Evolutionary conservation across 805 yeast genomes (phyloP), one percentile per base, ranked within the genome.

Genomic region (Torulaspora maleeae): DNA sequence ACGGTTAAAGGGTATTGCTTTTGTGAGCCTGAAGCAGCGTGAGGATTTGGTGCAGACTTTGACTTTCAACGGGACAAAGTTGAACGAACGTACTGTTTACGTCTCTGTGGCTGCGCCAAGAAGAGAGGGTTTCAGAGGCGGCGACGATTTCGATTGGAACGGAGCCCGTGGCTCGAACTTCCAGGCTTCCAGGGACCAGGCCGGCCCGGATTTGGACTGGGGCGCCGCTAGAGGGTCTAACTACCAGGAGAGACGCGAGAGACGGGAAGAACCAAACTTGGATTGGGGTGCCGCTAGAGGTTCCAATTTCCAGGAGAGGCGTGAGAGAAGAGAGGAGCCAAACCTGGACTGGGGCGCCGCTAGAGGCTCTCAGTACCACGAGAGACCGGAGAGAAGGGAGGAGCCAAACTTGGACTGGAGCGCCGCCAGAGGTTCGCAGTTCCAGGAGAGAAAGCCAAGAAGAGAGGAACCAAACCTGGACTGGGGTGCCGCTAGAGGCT

Each of bases 1-100:
- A 29, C 79, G 82, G 60, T 74, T 86, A 74, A 84, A 83, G 61
- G 96, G 96, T 44, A 84, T 82, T 62, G 97, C 95, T 25, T 91
- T 88, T 66, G 81, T 91, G 49, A 89, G 90, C 53, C 87, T 83
- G 61, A 82, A 76, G 56, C 78, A 86, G 45, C 81, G 80, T 61
- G 90, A 84, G 46, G 86, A 83, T 56, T 77, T 91, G 56, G 88
- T 79, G 48, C 71, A 76, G 48, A 85, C 96, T 36, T 70, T 93
- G 56, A 75, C 78, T 43, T 76, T 83, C 61, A 76, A 84, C 55
- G 89, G 84, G 59, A 78, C 79, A 47, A 76, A 79, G 54, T 77
- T 84, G 52, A 80, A 76, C 64, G 86, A 84, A 54, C 89, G 91
- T 65, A 72, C 80, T 38, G 77, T 80, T 51, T 76, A 85, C 49